These are phyloP conservation scores for Rhynchosporium graminicola DNA, from an alignment of 2,329 filamentous ascomycete species.

Conservation along the genomic window DNA sequence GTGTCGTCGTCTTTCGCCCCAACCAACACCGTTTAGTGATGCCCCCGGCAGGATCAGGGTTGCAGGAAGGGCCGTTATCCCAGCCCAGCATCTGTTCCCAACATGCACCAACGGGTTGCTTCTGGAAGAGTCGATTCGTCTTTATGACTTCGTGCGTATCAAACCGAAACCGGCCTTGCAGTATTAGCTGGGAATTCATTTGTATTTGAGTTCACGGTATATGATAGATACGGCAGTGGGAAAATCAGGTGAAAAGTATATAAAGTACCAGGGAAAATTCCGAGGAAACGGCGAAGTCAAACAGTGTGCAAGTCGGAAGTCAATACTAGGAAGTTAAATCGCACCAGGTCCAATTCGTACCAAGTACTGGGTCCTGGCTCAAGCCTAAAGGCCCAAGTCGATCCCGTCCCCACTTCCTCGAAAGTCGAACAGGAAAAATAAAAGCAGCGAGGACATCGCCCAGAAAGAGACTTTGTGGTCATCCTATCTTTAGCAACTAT, in stretches of 20 bases:
- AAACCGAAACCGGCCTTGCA: no score
- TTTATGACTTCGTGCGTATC: no score
- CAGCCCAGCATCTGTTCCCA: slow-evolving; percentile 17
- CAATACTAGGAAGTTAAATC: slow-evolving; percentile 5
- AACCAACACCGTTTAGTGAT: slow-evolving; percentile 10
- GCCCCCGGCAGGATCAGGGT: slow-evolving; percentile 10
- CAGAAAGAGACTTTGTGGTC: slow-evolving; percentile 7
- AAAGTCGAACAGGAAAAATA: background rate
- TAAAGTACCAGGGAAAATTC: background rate
- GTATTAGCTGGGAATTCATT: no score
- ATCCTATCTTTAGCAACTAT: slow-evolving; percentile 21
- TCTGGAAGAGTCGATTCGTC: slow-evolving; percentile 15
- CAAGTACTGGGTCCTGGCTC: background rate
- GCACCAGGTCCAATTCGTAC: background rate
- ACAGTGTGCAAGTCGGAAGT: background rate
- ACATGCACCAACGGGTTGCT: slow-evolving; percentile 11
- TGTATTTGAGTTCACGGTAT: no score
- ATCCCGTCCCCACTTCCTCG: slow-evolving; percentile 5
- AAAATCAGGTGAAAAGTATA: no score
- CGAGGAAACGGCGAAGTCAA: slow-evolving; percentile 2
- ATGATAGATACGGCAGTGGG: no score
- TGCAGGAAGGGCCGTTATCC: slow-evolving; percentile 11
- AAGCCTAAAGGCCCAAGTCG: background rate
- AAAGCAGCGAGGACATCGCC: slow-evolving; percentile 18
- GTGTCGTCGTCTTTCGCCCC: background rate